Evolutionary conservation across 2,329 filamentous ascomycete genomes (phyloP), one percentile per base, ranked within the genome.

Genomic region (Arthrobotrys pseudoclavata): DNA sequence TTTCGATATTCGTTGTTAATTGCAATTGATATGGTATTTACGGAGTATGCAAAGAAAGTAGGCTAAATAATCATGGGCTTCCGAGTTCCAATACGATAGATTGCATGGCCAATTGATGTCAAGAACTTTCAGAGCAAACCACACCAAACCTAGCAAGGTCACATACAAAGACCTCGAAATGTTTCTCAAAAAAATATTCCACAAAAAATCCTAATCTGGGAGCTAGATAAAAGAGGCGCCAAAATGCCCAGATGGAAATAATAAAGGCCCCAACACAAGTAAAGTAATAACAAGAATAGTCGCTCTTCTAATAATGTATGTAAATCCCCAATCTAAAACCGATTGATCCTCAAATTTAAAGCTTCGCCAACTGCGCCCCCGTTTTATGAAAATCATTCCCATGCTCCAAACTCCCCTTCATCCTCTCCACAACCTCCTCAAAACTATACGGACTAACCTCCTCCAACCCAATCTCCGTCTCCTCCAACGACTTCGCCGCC

Each of bases 381-480:
- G 22, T 53, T 29, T 75, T 67, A 18, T 76, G 64, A 53, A 69
- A 69, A 37, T 70, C 75, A 34, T 77, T 81, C 31, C 84, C 79
- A 68, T 81, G 80, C 70, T 81, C 79, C 26, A 79, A 81, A 47
- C 87, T 83, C 72, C 85, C 82, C 63, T 83, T 81, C 69, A 82
- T 81, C 20, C 89, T 83, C 48, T 86, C 84, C 24, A 85, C 40
- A 22, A 78, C 66, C 42, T 78, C 61, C 4, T 68, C 85, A 18
- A 86, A 84, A 0, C 81, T 84, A 50, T 85, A 85, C n/a, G 84
- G 82, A 68, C 83, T 84, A 79, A 90, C 79, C 26, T 80, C 80
- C 15, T 83, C 83, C 45, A 87, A 85, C 20, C 85, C 83, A n/a
- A 88, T 81, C 18, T 83, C 81, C 24, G 82, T 82, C 82, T 89